A percentile compares a stretch with the other conserved stretches of the same genome.
Evolutionary conservation across 1,284 basidiomycete genomes (phyloP).

Genomic region (Tylopilus sp.): DNA sequence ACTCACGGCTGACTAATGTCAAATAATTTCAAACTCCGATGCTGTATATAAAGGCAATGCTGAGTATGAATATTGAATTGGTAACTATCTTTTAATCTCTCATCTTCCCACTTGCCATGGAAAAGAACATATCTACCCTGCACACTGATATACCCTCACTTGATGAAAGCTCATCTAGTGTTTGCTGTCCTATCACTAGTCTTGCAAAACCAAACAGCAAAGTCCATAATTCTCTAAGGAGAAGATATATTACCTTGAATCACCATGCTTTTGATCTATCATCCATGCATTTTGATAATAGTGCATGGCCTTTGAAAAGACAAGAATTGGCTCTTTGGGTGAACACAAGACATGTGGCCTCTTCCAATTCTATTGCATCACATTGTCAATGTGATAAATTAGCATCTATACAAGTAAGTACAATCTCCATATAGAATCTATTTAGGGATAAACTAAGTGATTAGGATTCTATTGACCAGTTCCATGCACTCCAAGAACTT

Average conservation of each 20-base stretch:
- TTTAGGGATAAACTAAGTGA: too few species aligned
- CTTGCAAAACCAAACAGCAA: neutral
- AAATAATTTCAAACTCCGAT: constrained; percentile 20
- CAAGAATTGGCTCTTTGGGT: constrained; percentile 14
- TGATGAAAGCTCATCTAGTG: neutral
- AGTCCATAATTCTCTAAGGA: constrained; percentile 1
- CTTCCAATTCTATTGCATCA: neutral
- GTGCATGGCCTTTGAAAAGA: neutral
- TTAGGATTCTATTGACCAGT: neutral
- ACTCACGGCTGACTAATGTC: constrained; percentile 3
- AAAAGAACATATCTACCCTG: constrained; percentile 3
- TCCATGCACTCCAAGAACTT: neutral
- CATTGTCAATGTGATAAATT: neutral
- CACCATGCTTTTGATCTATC: neutral
- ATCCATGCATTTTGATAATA: neutral
- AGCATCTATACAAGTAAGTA: constrained; percentile 8
- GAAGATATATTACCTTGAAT: neutral
- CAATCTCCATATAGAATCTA: neutral
- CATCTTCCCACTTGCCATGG: constrained; percentile 2
- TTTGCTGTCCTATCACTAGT: neutral
- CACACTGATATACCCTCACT: neutral
- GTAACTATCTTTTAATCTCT: neutral
- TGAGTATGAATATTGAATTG: neutral
- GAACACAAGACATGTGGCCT: constrained; percentile 18
- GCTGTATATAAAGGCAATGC: constrained; percentile 13